Base-by-base conservation (phyloP, 225 moss, liverwort and hornwort genomes). In the Pleurozium schreberi region DNA sequence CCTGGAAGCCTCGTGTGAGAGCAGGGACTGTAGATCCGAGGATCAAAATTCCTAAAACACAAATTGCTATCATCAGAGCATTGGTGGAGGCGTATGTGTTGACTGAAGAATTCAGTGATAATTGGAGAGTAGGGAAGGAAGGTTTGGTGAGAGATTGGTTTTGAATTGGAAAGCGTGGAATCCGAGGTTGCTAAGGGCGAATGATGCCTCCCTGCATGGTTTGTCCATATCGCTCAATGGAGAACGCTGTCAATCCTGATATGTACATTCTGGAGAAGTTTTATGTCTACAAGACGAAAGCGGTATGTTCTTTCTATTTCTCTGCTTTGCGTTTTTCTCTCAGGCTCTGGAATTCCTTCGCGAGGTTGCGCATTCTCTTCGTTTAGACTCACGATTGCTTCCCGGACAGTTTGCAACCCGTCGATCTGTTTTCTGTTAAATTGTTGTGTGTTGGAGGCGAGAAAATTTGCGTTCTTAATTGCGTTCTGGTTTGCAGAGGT, bases 181-280 rank as follows among this genome's bases (percentile, higher is more conserved):
- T 38, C 18, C 42, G 90, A 80, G 79, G 80, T 82, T 49, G 87
- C 40, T 33, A 75, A 83, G 65, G 68, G n/a, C 52, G 88, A 92
- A n/a, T n/a, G 55, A 57, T 92, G 93, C 38, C 91, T 62, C 69
- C 75, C 15, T 50, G 64, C n/a, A n/a, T n/a, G 45, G 34, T 43
- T 68, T 89, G 85, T 62, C 91, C 90, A 1, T 87, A 85, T 84
- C 85, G 43, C 40, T 82, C 91, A 8, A 89, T 92, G 87, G 93
- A 86, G 59, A 89, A 84, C 40, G 83, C 92, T 27, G 81, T 88
- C 40, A 92, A 95, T 88, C 86, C 91, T 12, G 90, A 92, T 22
- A 69, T 79, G 75, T 97, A 93, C 81, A 94, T 88, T 38, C 95
- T 98, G 18, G 95, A 97, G 90, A 97, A 95, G 89, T 97, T 96